Base-by-base conservation (phyloP, 495 filamentous ascomycete species). In the Penicillium cataractarum region DNA sequence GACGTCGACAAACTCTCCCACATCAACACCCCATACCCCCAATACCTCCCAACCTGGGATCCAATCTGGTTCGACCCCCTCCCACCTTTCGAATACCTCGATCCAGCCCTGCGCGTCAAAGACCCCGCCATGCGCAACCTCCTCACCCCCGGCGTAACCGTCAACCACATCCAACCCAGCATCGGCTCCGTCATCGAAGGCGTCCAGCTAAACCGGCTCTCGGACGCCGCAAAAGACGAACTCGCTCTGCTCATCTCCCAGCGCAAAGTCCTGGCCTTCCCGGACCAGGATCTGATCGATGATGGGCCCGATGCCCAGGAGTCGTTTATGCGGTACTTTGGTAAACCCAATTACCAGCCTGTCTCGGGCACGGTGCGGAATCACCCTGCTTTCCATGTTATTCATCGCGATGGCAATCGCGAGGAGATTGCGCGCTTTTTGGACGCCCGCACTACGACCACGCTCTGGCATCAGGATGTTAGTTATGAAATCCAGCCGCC, bases 231-330 rank as follows among this genome's bases (percentile, higher is more conserved):
- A 62, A 92, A 91, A 71, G 88, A 93, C 66, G 91, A 94, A 60
- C 85, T 94, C 15, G 91, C 91, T 6, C 81, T 90, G 7, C 79
- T 94, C 19, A 85, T 93, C 60, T 82, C 91, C 24, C 87, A 86
- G 71, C 84, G 90, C 61, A 90, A 90, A 37, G 89, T 92, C n/a
- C 86, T 93, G 24, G 85, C 91, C 51, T 92, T 93, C 77, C 86
- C 89, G 39, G 80, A 86, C 39, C 90, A 93, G 71, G 80, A 86
- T 62, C 83, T 90, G 64, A 85, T 91, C 37, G 86, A 89, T 60
- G 89, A 89, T 48, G 83, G 84, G 17, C 83, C 84, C 32, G 85
- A 86, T 31, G 83, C 78, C 37, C 90, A 92, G 66, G 77, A 82
- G 40, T 72, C 75, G 3, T 88, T 87, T 61, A 83, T 83, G 78